A percentile compares a stretch with the other conserved stretches of the same genome.
These are phyloP conservation scores for Barnettozyma wickerhamii DNA, from an alignment of 805 yeast genomes.

Conservation along the genomic window DNA sequence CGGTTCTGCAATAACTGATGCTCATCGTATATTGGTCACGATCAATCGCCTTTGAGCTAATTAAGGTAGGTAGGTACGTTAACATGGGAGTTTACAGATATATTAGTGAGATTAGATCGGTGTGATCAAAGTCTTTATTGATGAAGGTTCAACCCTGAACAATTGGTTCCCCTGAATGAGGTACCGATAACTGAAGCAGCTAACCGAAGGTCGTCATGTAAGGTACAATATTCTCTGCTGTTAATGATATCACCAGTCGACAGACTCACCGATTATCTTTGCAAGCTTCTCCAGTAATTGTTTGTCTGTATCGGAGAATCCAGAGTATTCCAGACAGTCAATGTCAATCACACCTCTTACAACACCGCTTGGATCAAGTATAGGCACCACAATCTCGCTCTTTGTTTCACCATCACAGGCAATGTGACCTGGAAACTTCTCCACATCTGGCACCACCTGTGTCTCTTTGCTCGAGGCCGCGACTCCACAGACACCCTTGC, in stretches of 20 bases:
- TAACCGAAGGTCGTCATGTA: no score
- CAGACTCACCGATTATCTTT: conserved; percentile 42
- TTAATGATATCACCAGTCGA: conserved; percentile 38
- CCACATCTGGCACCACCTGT: conserved; percentile 76
- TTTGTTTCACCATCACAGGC: conserved; percentile 96
- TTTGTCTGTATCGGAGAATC: conserved; percentile 65
- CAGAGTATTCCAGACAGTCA: conserved; percentile 63
- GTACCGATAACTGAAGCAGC: no score
- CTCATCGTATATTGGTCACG: no score
- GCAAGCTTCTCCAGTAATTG: conserved; percentile 58
- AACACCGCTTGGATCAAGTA: conserved; percentile 37
- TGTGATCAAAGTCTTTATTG: no score
- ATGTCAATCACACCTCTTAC: conserved; percentile 80
- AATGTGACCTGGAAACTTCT: conserved; percentile 83
- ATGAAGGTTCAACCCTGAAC: no score
- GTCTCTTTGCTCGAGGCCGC: conserved; percentile 61
- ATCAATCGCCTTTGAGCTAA: no score
- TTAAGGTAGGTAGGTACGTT: no score
- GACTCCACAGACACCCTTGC: conserved; percentile 88
- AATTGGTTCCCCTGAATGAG: no score
- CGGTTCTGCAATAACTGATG: no score
- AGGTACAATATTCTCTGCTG: no score
- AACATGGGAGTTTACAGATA: no score
- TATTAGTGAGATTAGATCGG: no score
- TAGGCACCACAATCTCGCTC: conserved; percentile 91